Conservation (phyloP, 2,329 filamentous ascomycete genomes). For the Xylaria sp. region DNA sequence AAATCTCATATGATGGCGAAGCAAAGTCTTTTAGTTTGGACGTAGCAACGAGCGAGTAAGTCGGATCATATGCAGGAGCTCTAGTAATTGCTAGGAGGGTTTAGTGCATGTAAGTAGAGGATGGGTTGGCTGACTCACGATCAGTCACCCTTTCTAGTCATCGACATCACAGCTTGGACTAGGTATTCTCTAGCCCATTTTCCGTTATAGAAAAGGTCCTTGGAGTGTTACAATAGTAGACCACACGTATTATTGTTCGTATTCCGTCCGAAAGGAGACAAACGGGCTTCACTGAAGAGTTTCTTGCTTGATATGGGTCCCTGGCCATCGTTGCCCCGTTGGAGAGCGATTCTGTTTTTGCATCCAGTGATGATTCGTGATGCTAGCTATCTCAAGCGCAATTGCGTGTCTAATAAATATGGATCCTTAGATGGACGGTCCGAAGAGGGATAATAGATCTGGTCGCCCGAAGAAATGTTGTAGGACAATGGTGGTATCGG, state of each 20-base stretch:
- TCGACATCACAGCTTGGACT: not conserved
- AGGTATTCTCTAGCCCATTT: not conserved
- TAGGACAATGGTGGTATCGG: slow-evolving; percentile 44
- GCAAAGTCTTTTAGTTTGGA: not conserved
- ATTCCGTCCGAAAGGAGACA: not conserved
- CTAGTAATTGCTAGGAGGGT: too few species aligned
- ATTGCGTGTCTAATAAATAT: slow-evolving; percentile 31
- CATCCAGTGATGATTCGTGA: slow-evolving; percentile 18
- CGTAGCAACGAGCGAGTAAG: not conserved
- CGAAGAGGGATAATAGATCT: slow-evolving; percentile 25
- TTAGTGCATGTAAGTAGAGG: not conserved
- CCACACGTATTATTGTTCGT: not conserved
- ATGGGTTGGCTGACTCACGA: not conserved
- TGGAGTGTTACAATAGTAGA: not conserved
- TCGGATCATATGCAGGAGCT: too few species aligned
- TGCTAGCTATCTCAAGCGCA: slow-evolving; percentile 30
- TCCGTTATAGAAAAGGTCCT: not conserved
- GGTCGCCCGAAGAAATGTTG: slow-evolving; percentile 34
- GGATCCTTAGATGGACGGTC: slow-evolving; percentile 22
- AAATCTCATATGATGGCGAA: not conserved
- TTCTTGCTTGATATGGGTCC: slow-evolving; percentile 1
- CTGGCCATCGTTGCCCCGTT: slow-evolving; percentile 1
- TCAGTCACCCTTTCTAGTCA: not conserved
- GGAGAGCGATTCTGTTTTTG: slow-evolving; percentile 7
- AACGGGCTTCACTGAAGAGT: not conserved